Evolutionary conservation across 768 basidiomycete genomes (phyloP).

Genomic region (Agaricus blazei): DNA sequence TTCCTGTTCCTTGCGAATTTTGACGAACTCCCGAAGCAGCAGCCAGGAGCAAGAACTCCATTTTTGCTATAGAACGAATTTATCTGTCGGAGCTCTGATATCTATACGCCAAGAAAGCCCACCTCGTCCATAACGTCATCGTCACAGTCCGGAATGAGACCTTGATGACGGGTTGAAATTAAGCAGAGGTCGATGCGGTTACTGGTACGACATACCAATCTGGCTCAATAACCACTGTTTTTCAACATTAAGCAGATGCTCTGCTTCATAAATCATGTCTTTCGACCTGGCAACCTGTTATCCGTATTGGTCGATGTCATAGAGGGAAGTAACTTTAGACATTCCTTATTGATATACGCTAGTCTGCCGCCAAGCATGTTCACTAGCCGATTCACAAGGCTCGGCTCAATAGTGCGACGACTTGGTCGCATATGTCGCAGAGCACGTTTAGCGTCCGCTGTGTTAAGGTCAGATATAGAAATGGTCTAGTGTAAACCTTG

Average conservation of each 20-base stretch:
- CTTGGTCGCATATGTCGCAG: slow-evolving; percentile 46
- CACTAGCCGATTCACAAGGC: slow-evolving; percentile 43
- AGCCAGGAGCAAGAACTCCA: slow-evolving; percentile 82
- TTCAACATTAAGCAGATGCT: slow-evolving; percentile 62
- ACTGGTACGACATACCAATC: slow-evolving; percentile 41
- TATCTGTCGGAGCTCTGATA: not conserved
- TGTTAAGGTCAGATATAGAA: slow-evolving; percentile 65
- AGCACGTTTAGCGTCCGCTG: slow-evolving; percentile 53
- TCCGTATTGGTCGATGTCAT: not conserved
- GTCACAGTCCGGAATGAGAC: slow-evolving; percentile 74
- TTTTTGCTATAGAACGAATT: slow-evolving; percentile 50
- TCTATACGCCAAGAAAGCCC: slow-evolving; percentile 13
- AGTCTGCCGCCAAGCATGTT: slow-evolving; percentile 73
- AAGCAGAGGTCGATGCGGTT: not conserved
- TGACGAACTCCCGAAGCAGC: slow-evolving; percentile 69
- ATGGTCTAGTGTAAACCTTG: slow-evolving; percentile 41
- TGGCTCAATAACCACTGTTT: slow-evolving; percentile 77
- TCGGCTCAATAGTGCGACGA: slow-evolving; percentile 21
- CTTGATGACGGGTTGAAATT: slow-evolving; percentile 17
- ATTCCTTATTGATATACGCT: slow-evolving; percentile 64
- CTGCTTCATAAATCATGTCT: slow-evolving; percentile 62
- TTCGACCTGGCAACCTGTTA: slow-evolving; percentile 46
- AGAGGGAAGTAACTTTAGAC: not conserved
- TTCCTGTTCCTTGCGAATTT: slow-evolving; percentile 46
- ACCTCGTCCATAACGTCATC: slow-evolving; percentile 91